A percentile compares a stretch with the other conserved stretches of the same genome.
Evolutionary conservation across 169 alveolate genomes (phyloP).

Genomic region (Plasmodium gonderi): DNA sequence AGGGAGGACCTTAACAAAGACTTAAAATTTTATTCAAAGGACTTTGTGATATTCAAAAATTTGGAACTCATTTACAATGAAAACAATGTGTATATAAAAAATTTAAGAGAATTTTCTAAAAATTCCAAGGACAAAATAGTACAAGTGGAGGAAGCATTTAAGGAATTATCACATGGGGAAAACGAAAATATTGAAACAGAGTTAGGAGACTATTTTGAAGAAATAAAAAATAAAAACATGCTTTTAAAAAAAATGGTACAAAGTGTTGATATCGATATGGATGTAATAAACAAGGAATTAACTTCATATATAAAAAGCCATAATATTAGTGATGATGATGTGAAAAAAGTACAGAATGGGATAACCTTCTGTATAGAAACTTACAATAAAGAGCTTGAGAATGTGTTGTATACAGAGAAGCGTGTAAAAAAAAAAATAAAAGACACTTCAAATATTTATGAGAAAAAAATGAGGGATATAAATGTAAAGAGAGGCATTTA

Average conservation of each 20-base stretch:
- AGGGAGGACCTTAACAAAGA: slow-evolving; percentile 35
- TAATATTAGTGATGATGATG: slow-evolving; percentile 34
- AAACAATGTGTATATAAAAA: slow-evolving; percentile 40
- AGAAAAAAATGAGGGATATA: slow-evolving; percentile 59
- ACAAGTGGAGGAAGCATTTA: slow-evolving; percentile 35
- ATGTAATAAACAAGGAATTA: slow-evolving; percentile 34
- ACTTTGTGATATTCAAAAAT: slow-evolving; percentile 52
- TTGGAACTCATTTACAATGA: slow-evolving; percentile 67
- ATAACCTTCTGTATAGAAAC: slow-evolving; percentile 30
- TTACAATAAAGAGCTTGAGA: slow-evolving; percentile 45
- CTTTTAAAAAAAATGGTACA: slow-evolving; percentile 34
- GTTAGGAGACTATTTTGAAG: slow-evolving; percentile 56
- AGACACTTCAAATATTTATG: slow-evolving; percentile 56
- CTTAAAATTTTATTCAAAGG: slow-evolving; percentile 66
- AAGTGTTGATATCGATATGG: slow-evolving; percentile 33
- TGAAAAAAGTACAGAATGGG: slow-evolving; percentile 34
- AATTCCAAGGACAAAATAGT: slow-evolving; percentile 45
- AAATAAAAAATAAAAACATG: slow-evolving; percentile 37
- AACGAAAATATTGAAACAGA: slow-evolving; percentile 12
- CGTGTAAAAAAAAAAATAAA: slow-evolving; percentile 60
- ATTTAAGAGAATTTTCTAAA: slow-evolving; percentile 45
- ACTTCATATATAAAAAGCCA: slow-evolving; percentile 11
- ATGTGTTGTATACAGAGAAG: slow-evolving; percentile 32
- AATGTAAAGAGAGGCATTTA: slow-evolving; percentile 21
- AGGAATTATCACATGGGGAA: slow-evolving; percentile 19